Evolutionary conservation across 164 flowering plant genomes (phyloP).

Genomic region (Magnolia kwangsiensis): DNA sequence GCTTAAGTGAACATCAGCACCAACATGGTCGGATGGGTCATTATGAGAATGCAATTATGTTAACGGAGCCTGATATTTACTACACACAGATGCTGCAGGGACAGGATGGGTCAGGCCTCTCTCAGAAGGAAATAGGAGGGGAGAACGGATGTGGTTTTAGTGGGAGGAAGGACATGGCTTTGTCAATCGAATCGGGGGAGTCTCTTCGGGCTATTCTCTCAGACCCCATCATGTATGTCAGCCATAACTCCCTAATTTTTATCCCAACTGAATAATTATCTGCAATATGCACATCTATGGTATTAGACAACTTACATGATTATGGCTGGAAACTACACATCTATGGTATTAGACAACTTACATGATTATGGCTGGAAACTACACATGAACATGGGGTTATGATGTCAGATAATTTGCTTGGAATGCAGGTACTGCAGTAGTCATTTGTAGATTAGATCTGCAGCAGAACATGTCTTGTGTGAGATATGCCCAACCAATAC

Average conservation of each 20-base stretch:
- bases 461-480: background rate
- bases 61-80: constrained; percentile 49
- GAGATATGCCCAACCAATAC: too few species aligned
- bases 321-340: background rate
- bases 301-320: background rate
- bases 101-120: constrained; percentile 34
- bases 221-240: constrained; percentile 78
- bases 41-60: constrained; percentile 43
- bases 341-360: background rate
- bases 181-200: constrained; percentile 54
- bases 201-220: constrained; percentile 70
- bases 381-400: background rate
- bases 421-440: background rate
- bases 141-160: constrained; percentile 69
- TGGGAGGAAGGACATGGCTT: constrained; percentile 54
- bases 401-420: background rate
- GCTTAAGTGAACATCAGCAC: constrained; percentile 26
- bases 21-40: constrained; percentile 33
- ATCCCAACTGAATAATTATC: background rate
- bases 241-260: background rate
- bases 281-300: background rate
- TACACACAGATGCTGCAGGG: constrained; percentile 56
- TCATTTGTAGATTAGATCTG: background rate
- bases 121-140: constrained; percentile 47
- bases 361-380: background rate